These are phyloP conservation scores for Celoporthe dispersa DNA, from an alignment of 2,329 filamentous ascomycete species.

Conservation along the genomic window DNA sequence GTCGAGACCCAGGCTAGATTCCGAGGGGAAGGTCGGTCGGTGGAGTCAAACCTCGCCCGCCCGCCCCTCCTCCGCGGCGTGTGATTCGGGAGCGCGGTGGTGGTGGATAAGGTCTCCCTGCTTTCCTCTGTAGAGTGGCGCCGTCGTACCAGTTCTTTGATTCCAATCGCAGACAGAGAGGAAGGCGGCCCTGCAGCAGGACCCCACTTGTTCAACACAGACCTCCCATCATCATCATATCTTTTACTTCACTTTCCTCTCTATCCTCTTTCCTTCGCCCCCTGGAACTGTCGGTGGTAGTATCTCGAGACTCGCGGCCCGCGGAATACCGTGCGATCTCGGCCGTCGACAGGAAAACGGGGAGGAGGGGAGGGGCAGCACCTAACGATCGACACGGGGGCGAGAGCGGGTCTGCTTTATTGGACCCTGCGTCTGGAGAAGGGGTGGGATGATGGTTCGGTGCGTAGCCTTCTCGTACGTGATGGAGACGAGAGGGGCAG, in stretches of 20 bases:
- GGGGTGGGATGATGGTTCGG: neutral
- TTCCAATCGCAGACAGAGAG: too few relatives aligned
- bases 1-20: neutral
- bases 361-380: too few relatives aligned
- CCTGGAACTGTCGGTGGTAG: neutral
- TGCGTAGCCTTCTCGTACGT: neutral
- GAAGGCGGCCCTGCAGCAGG: neutral
- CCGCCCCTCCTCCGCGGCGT: neutral
- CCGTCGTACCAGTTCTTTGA: too few relatives aligned
- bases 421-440: neutral
- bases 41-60: neutral
- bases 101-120: neutral
- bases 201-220: conserved; percentile 11
- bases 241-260: neutral
- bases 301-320: neutral
- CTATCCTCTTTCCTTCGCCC: too few relatives aligned
- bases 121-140: neutral
- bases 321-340: conserved; percentile 3
- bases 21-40: conserved; percentile 5
- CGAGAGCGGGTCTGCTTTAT: neutral
- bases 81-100: neutral
- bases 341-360: neutral
- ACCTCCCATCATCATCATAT: neutral
- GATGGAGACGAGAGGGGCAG: neutral
- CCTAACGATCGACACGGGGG: too few relatives aligned